Conservation (phyloP, 2,329 filamentous ascomycete species). For the Paecilomyces sp. region DNA sequence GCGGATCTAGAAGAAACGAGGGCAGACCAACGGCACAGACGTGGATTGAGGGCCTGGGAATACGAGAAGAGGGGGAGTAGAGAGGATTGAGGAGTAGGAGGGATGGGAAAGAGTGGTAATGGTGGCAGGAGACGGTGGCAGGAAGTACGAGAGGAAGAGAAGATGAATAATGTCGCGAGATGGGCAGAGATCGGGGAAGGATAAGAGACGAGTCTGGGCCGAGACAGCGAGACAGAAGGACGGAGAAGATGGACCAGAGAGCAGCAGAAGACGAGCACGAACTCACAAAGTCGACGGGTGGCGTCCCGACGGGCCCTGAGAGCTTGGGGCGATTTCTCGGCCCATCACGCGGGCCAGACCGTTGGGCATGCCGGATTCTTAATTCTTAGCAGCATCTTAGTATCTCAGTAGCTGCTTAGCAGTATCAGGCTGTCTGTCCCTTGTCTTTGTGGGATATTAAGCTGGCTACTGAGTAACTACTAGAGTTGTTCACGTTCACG, state of each 20-base stretch:
- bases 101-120: not conserved
- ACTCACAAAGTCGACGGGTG: not conserved
- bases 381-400: not conserved
- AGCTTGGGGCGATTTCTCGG: not conserved
- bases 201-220: not conserved
- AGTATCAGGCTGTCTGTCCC: not conserved
- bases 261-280: not conserved
- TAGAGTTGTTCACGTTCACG: no score
- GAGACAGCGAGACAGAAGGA: not conserved
- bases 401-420: not conserved
- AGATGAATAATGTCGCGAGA: slow-evolving; percentile 1
- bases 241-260: not conserved
- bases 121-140: slow-evolving; percentile 7
- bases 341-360: not conserved
- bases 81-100: not conserved
- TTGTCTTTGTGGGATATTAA: no score
- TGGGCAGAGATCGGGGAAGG: slow-evolving; percentile 5
- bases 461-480: no score
- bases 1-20: not conserved
- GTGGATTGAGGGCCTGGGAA: no score
- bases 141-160: not conserved
- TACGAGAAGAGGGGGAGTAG: slow-evolving; percentile 1
- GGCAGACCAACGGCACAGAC: not conserved
- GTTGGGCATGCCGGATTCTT: not conserved
- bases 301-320: not conserved